Percentiles rank a stretch among this genome's conserved stretches.
phyloP scores from a whole-genome alignment of 2,329 filamentous ascomycete genomes.

The Diaporthe ilicicola region DNA sequence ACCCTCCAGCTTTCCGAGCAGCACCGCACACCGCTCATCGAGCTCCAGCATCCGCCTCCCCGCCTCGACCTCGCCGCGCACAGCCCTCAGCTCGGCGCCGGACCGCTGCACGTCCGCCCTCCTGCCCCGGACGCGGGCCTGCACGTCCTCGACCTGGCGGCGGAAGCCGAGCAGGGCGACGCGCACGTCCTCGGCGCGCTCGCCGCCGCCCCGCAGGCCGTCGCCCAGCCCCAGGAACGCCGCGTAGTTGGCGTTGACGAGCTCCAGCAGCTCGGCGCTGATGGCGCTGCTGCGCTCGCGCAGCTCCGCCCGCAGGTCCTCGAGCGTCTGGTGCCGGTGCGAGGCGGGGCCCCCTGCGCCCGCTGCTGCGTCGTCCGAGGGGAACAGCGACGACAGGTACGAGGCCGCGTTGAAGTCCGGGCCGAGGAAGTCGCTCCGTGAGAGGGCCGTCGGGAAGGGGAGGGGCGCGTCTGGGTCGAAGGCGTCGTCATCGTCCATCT shows the following conservation, averaged over 20 bases:
- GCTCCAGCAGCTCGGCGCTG: slow-evolving; percentile 86
- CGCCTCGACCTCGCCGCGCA: slow-evolving; percentile 69
- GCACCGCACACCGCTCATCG: slow-evolving; percentile 66
- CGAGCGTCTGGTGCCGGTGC: slow-evolving; percentile 93
- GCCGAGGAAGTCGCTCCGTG: slow-evolving; percentile 82
- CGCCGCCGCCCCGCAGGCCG: slow-evolving; percentile 86
- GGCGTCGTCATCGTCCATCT: slow-evolving; percentile 46
- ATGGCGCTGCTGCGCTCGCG: slow-evolving; percentile 82
- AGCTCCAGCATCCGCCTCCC: slow-evolving; percentile 73
- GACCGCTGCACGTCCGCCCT: slow-evolving; percentile 69
- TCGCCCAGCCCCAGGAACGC: slow-evolving; percentile 86
- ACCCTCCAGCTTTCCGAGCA: slow-evolving; percentile 67
- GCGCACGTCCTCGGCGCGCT: slow-evolving; percentile 88
- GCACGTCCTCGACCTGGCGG: slow-evolving; percentile 81
- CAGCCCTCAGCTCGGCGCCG: slow-evolving; percentile 71
- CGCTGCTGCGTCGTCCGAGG: slow-evolving; percentile 26
- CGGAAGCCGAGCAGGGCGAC: slow-evolving; percentile 88
- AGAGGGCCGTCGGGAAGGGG: slow-evolving; percentile 87
- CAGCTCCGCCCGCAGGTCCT: slow-evolving; percentile 88
- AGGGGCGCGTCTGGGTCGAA: slow-evolving; percentile 67
- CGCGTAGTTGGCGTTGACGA: slow-evolving; percentile 95
- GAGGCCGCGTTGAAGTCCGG: slow-evolving; percentile 79
- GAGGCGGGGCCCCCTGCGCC: slow-evolving; percentile 62
- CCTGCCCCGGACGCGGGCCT: slow-evolving; percentile 69
- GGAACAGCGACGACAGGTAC: slow-evolving; percentile 70